A percentile compares a stretch with the other conserved stretches of the same genome.
Conservation (phyloP, 2,329 filamentous ascomycete species). For the Tricladium varicosporioides region DNA sequence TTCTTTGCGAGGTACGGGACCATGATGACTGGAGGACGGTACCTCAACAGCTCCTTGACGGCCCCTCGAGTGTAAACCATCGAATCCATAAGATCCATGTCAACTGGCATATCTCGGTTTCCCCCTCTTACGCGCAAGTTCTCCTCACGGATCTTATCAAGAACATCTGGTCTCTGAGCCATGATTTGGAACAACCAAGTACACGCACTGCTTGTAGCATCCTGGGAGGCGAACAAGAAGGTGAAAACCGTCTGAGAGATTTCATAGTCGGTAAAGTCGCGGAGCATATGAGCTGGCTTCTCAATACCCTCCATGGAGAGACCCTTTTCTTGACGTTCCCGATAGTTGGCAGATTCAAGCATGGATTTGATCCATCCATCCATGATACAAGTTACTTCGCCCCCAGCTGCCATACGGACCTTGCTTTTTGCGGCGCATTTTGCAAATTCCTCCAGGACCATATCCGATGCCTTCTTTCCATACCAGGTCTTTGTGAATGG, state of each 20-base stretch:
- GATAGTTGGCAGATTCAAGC: slow-evolving; percentile 80
- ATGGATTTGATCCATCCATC: slow-evolving; percentile 91
- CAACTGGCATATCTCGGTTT: slow-evolving; percentile 66
- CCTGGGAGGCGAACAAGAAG: slow-evolving; percentile 95
- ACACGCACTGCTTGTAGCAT: slow-evolving; percentile 88
- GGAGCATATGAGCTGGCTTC: slow-evolving; percentile 80
- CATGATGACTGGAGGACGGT: slow-evolving; percentile 95
- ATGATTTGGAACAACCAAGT: slow-evolving; percentile 96
- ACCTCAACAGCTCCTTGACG: slow-evolving; percentile 86
- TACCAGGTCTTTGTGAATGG: slow-evolving; percentile 97
- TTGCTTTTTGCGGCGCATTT: slow-evolving; percentile 93
- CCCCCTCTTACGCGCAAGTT: slow-evolving; percentile 76
- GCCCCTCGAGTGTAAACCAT: slow-evolving; percentile 90
- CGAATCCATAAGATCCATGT: slow-evolving; percentile 83
- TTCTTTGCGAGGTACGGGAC: slow-evolving; percentile 95
- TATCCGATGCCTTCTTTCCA: slow-evolving; percentile 91
- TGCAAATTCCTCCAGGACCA: slow-evolving; percentile 85
- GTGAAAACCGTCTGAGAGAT: slow-evolving; percentile 93
- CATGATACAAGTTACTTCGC: slow-evolving; percentile 87
- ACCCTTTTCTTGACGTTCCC: slow-evolving; percentile 73
- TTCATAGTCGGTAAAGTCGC: slow-evolving; percentile 86
- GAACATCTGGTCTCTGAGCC: slow-evolving; percentile 88
- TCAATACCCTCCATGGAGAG: slow-evolving; percentile 64
- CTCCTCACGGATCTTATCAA: slow-evolving; percentile 89
- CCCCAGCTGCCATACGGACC: slow-evolving; percentile 85